Percentiles rank a stretch among this genome's conserved stretches.
These are phyloP conservation scores for Umbelopsis vinacea DNA, from an alignment of 192 early-diverging fungal species.

Conservation along the genomic window DNA sequence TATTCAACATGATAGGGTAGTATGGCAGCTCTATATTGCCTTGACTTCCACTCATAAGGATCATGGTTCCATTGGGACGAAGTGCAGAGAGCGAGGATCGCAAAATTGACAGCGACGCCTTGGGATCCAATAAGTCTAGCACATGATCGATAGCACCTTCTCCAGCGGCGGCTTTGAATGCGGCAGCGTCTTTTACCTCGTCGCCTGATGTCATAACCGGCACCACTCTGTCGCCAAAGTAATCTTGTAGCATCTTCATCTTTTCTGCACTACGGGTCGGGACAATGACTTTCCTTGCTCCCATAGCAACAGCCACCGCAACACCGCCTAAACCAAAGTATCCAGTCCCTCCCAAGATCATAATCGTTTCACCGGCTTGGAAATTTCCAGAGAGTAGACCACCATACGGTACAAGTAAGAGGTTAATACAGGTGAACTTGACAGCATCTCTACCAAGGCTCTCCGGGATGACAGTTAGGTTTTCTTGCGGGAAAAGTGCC, in stretches of 20 bases:
- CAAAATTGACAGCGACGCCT: slow-evolving; percentile 22
- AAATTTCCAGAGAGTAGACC: slow-evolving; percentile 30
- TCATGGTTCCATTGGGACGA: slow-evolving; percentile 24
- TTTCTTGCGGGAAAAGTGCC: slow-evolving; percentile 34
- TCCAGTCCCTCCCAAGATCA: slow-evolving; percentile 31
- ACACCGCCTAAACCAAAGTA: slow-evolving; percentile 31
- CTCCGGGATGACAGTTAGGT: slow-evolving; percentile 31
- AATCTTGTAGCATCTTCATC: slow-evolving; percentile 18
- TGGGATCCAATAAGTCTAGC: slow-evolving; percentile 29
- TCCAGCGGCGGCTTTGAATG: slow-evolving; percentile 22
- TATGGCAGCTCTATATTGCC: slow-evolving; percentile 32
- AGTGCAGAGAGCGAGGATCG: slow-evolving; percentile 28
- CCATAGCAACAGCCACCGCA: slow-evolving; percentile 29
- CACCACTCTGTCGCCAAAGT: slow-evolving; percentile 26
- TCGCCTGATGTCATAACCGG: slow-evolving; percentile 27
- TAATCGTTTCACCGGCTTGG: slow-evolving; percentile 30
- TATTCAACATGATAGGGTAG: slow-evolving; percentile 26
- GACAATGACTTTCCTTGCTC: slow-evolving; percentile 34
- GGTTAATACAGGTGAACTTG: slow-evolving; percentile 27
- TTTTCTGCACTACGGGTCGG: slow-evolving; percentile 24
- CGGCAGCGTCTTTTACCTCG: slow-evolving; percentile 24
- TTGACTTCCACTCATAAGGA: slow-evolving; percentile 28
- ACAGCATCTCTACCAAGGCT: slow-evolving; percentile 14
- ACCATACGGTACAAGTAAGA: slow-evolving; percentile 29
- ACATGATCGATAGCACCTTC: slow-evolving; percentile 27